A percentile compares a stretch with the other conserved stretches of the same genome.
Conservation (phyloP, 1,284 basidiomycete species). For the Cryptococcus hybrid region DNA sequence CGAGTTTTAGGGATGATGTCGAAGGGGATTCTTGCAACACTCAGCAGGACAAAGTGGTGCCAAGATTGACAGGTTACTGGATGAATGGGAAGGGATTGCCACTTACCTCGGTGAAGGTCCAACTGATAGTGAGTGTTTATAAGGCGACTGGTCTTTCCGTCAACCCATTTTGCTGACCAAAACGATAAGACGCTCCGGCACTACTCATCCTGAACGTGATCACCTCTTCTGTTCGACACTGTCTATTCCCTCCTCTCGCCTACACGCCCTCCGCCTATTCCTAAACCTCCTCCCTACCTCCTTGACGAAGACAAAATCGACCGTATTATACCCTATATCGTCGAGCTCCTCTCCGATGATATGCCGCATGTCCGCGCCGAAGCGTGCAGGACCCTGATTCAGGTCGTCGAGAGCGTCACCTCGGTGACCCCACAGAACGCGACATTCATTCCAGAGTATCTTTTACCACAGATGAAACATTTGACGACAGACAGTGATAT, state of each 20-base stretch:
- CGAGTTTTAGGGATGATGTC: background rate
- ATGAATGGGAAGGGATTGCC: slow-evolving; percentile 46
- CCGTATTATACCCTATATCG: slow-evolving; percentile 86
- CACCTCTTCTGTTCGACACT: slow-evolving; percentile 88
- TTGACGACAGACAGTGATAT: slow-evolving; percentile 79
- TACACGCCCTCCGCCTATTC: slow-evolving; percentile 82
- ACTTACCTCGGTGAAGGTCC: slow-evolving; percentile 32
- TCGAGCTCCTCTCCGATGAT: slow-evolving; percentile 85
- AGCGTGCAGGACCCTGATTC: slow-evolving; percentile 75
- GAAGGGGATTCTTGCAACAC: slow-evolving; percentile 24
- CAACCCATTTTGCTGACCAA: background rate
- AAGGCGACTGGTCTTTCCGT: background rate
- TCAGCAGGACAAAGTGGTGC: slow-evolving; percentile 26
- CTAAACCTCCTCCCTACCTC: slow-evolving; percentile 76
- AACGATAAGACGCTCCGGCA: slow-evolving; percentile 66
- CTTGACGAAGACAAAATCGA: slow-evolving; percentile 96
- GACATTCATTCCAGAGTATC: slow-evolving; percentile 86
- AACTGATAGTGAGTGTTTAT: slow-evolving; percentile 28
- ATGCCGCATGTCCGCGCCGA: slow-evolving; percentile 73
- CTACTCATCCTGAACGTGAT: slow-evolving; percentile 78
- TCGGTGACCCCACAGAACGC: slow-evolving; percentile 87
- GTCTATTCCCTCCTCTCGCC: slow-evolving; percentile 77
- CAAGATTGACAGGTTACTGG: slow-evolving; percentile 41
- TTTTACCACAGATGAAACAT: slow-evolving; percentile 84
- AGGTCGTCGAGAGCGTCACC: slow-evolving; percentile 77